Conservation (phyloP, 2,329 filamentous ascomycete species). For the Epichloe sp. region DNA sequence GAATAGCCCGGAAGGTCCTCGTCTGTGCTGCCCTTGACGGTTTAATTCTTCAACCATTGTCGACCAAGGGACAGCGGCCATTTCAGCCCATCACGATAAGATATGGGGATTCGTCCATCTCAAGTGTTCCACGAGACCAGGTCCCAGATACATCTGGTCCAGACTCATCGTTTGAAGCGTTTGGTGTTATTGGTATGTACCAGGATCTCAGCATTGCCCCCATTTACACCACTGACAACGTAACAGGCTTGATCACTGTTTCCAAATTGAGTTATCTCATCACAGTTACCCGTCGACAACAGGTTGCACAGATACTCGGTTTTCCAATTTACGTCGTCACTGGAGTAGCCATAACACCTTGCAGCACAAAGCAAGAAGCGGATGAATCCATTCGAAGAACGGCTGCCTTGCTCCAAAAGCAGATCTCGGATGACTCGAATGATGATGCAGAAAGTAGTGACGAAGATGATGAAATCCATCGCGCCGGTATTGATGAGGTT, state of each 20-base stretch:
- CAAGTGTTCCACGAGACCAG: slow-evolving; percentile 30
- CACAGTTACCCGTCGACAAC: slow-evolving; percentile 71
- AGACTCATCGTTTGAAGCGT: slow-evolving; percentile 43
- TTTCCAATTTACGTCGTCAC: slow-evolving; percentile 76
- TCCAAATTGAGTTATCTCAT: slow-evolving; percentile 74
- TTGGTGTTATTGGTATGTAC: slow-evolving; percentile 40
- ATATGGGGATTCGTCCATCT: slow-evolving; percentile 47
- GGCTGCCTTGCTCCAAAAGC: slow-evolving; percentile 25
- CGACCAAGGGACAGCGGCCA: slow-evolving; percentile 43
- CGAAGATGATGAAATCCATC: slow-evolving; percentile 27
- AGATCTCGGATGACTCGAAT: slow-evolving; percentile 25
- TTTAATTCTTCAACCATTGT: slow-evolving; percentile 63
- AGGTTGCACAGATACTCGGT: slow-evolving; percentile 77
- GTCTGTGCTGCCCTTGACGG: slow-evolving; percentile 75
- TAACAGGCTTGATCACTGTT: slow-evolving; percentile 66
- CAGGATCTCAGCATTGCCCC: slow-evolving; percentile 9
- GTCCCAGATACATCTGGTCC: slow-evolving; percentile 29
- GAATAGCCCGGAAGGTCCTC: slow-evolving; percentile 64
- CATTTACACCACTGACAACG: not conserved
- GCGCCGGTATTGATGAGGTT: slow-evolving; percentile 27
- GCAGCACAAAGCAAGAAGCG: slow-evolving; percentile 63
- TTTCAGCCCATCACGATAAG: slow-evolving; percentile 52
- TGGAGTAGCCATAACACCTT: slow-evolving; percentile 81
- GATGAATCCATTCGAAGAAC: slow-evolving; percentile 56
- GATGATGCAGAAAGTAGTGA: slow-evolving; percentile 34